Evolutionary conservation across 1,139 yeast genomes (phyloP).

Genomic region (Scheffersomyces titani): DNA sequence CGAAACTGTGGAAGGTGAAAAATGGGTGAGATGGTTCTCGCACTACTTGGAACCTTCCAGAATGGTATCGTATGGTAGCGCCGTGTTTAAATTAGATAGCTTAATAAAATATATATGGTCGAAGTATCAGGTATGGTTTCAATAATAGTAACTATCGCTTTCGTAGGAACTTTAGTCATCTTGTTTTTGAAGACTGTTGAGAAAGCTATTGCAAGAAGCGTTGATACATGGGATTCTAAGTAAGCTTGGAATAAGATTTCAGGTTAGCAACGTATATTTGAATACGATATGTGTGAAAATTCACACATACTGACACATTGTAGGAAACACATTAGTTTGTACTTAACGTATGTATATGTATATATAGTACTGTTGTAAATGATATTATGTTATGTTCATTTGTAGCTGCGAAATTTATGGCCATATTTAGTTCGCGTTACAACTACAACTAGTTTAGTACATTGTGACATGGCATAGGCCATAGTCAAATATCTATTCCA

Average conservation of each 20-base stretch:
- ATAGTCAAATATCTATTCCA: background rate
- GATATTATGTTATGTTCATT: too few species aligned
- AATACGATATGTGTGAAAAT: background rate
- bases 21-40: background rate
- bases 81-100: background rate
- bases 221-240: background rate
- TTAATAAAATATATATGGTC: too few species aligned
- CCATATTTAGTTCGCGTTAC: background rate
- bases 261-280: background rate
- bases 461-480: background rate
- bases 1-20: background rate
- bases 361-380: background rate
- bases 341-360: too few species aligned
- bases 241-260: background rate
- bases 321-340: too few species aligned
- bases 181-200: background rate
- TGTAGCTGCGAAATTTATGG: background rate
- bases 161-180: too few species aligned
- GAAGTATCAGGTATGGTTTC: too few species aligned
- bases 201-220: background rate
- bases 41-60: conserved; percentile 2
- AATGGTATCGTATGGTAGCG: background rate
- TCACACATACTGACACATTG: background rate
- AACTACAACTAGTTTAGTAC: background rate
- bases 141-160: background rate